Percentiles rank a stretch among this genome's conserved stretches.
Conservation (phyloP, 768 basidiomycete species). For the Mycena albidolilacea region DNA sequence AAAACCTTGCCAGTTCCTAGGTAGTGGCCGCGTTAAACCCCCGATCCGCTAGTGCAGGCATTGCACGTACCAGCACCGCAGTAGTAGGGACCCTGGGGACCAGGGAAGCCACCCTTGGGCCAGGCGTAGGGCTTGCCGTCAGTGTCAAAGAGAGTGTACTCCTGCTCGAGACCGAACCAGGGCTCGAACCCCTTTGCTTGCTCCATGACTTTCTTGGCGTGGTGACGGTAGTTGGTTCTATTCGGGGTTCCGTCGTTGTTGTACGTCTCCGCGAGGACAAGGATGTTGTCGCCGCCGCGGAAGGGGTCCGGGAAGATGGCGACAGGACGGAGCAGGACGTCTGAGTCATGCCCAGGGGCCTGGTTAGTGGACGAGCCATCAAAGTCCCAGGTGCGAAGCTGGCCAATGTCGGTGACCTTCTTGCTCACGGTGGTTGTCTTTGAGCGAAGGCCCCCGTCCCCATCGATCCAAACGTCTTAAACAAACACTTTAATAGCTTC, state of each 20-base stretch:
- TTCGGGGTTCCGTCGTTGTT: conserved; percentile 99
- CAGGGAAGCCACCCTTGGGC: conserved; percentile 99
- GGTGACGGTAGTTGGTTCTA: conserved; percentile 95
- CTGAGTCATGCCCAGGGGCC: conserved; percentile 95
- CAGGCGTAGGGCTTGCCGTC: conserved; percentile 95
- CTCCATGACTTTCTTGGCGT: conserved; percentile 96
- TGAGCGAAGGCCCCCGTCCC: conserved; percentile 92
- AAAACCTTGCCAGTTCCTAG: conserved; percentile 97
- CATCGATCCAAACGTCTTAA: conserved; percentile 98
- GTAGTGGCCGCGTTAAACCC: conserved; percentile 37
- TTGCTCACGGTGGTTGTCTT: conserved; percentile 96
- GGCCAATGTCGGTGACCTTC: conserved; percentile 88
- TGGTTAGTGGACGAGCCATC: conserved; percentile 99
- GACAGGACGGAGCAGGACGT: conserved; percentile 97
- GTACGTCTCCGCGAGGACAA: conserved; percentile 97
- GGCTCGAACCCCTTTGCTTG: conserved; percentile 84
- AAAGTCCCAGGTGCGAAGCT: conserved; percentile 99
- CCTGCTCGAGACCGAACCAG: conserved; percentile 99
- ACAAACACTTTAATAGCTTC: conserved; percentile 33
- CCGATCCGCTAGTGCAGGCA: conserved; percentile 34
- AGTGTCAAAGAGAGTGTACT: conserved; percentile 96
- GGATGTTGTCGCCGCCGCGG: conserved; percentile 98
- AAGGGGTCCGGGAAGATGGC: conserved; percentile 99
- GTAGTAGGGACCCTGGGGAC: conserved; percentile 99
- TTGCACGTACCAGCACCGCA: conserved; percentile 91